Percentiles rank a stretch among this genome's conserved stretches.
Conservation (phyloP, 306 rosid species). For the Dalbergia cultrata region DNA sequence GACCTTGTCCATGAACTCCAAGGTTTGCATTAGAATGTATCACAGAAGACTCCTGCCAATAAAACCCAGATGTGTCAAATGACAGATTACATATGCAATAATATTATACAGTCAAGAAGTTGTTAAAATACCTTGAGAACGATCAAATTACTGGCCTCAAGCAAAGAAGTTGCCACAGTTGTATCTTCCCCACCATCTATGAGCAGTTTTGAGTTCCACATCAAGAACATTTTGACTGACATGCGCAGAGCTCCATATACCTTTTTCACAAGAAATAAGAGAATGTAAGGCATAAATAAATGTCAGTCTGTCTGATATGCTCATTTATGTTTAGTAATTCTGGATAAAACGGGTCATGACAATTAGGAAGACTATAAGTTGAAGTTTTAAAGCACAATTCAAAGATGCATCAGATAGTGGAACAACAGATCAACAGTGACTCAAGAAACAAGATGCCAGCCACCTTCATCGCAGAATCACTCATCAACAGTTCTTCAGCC, state of each 20-base stretch:
- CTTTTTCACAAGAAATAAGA: slow-evolving; percentile 54
- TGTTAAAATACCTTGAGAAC: slow-evolving; percentile 84
- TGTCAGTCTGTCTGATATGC: not conserved
- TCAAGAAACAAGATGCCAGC: slow-evolving; percentile 38
- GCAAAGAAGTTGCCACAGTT: slow-evolving; percentile 85
- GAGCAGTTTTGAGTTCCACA: slow-evolving; percentile 98
- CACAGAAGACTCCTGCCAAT: slow-evolving; percentile 83
- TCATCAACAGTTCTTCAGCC: slow-evolving; percentile 98
- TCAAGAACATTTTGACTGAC: slow-evolving; percentile 98
- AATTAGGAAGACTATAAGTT: slow-evolving; percentile 1
- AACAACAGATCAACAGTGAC: slow-evolving; percentile 21
- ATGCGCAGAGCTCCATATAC: slow-evolving; percentile 98
- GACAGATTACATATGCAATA: slow-evolving; percentile 42
- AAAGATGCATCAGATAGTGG: slow-evolving; percentile 30
- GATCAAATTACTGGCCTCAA: slow-evolving; percentile 94
- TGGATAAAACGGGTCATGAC: not conserved
- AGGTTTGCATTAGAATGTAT: slow-evolving; percentile 99
- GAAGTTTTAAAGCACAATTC: slow-evolving; percentile 24
- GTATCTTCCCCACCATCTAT: slow-evolving; percentile 92
- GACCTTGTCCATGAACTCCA: slow-evolving; percentile 99
- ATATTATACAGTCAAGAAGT: slow-evolving; percentile 38
- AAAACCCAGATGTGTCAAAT: slow-evolving; percentile 43
- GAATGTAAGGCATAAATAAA: slow-evolving; percentile 17
- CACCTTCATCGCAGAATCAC: slow-evolving; percentile 94
- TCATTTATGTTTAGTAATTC: not conserved